These are phyloP conservation scores for Psilocybe sp. DNA, from an alignment of 768 basidiomycete species.

Conservation along the genomic window DNA sequence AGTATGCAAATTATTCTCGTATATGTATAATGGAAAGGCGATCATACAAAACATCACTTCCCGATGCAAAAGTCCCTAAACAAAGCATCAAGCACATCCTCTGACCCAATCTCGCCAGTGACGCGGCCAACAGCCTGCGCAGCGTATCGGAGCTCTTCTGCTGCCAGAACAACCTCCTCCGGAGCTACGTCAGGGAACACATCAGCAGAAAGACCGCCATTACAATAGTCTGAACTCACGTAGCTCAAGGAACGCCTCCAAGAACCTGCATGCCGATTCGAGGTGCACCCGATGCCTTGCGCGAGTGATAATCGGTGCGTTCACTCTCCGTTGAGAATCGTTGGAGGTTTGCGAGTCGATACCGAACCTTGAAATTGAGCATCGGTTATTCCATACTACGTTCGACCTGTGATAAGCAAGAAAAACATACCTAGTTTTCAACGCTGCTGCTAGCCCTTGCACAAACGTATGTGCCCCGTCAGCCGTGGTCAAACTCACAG, in stretches of 20 bases:
- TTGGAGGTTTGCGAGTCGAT: conserved; percentile 3
- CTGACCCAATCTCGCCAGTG: conserved; percentile 76
- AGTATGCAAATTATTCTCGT: too few relatives aligned
- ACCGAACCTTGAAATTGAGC: conserved; percentile 10
- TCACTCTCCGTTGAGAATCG: conserved; percentile 8
- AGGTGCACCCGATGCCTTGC: conserved; percentile 79
- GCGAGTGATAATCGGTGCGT: conserved; percentile 71
- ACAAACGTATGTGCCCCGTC: conserved; percentile 60
- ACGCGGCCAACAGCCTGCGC: conserved; percentile 80
- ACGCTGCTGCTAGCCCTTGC: conserved; percentile 46
- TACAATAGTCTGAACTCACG: conserved; percentile 26
- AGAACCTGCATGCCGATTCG: conserved; percentile 56
- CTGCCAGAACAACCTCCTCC: conserved; percentile 76
- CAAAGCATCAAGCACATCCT: conserved; percentile 80
- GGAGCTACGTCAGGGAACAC: conserved; percentile 37
- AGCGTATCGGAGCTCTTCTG: conserved; percentile 87
- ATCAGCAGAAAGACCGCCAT: neutral
- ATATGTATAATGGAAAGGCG: too few relatives aligned
- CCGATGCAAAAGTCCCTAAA: conserved; percentile 91
- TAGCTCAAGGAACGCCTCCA: conserved; percentile 58
- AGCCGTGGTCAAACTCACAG: conserved; percentile 57
- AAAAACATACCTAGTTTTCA: conserved; percentile 46
- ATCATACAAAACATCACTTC: conserved; percentile 41
- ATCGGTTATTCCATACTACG: too few relatives aligned
- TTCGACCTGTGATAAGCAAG: too few relatives aligned